Conservation (phyloP, 441 rosid genomes). For the Populus hybrid region DNA sequence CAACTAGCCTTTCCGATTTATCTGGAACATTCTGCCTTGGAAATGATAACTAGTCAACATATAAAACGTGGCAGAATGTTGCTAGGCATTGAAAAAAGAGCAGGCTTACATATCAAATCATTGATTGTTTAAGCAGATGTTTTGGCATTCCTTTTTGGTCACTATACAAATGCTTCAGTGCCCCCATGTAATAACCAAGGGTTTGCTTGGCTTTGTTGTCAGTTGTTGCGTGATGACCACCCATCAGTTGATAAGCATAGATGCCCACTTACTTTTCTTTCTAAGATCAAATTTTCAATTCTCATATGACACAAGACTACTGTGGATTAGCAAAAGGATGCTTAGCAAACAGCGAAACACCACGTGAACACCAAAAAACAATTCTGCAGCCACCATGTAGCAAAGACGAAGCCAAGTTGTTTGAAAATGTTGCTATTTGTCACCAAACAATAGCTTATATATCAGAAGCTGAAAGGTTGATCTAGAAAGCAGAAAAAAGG, state of each 20-base stretch:
- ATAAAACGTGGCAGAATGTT: neutral
- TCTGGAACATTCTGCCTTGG: neutral
- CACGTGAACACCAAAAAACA: neutral
- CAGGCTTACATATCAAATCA: neutral
- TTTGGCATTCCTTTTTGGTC: neutral
- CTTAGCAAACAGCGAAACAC: neutral
- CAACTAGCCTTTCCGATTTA: neutral
- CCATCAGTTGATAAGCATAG: neutral
- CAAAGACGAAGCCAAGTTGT: neutral
- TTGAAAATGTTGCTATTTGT: neutral
- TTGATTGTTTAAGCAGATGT: neutral
- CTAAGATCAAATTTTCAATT: neutral
- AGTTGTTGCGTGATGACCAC: neutral
- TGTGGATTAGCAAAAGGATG: neutral
- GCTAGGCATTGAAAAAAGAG: neutral
- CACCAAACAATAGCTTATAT: neutral
- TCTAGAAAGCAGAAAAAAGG: neutral
- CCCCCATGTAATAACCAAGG: neutral
- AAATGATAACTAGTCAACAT: neutral
- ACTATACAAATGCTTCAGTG: neutral
- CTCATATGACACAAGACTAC: neutral
- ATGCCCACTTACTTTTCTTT: neutral
- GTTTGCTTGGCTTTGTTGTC: neutral
- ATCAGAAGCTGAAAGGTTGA: neutral
- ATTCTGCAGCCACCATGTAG: neutral